These are phyloP conservation scores for Yamadazyma conglobata DNA, from an alignment of 1,139 yeast genomes.

Conservation along the genomic window DNA sequence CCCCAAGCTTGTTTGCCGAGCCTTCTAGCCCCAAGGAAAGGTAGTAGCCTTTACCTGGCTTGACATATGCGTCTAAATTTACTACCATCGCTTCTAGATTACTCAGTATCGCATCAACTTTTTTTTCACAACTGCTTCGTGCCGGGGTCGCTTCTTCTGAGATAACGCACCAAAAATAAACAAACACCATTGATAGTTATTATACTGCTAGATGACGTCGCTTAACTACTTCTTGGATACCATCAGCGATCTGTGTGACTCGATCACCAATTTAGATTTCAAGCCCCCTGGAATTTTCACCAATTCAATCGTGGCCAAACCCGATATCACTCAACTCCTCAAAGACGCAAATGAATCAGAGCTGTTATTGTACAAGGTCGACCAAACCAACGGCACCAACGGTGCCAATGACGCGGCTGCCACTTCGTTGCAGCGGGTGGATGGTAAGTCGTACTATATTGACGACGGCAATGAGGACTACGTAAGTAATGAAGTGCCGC, in stretches of 20 bases:
- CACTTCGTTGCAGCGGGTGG: slow-evolving; percentile 32
- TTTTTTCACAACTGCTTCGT: too few relatives aligned
- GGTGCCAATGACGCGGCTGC: slow-evolving; percentile 11
- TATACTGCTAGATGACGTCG: slow-evolving; percentile 22
- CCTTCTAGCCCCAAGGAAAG: slow-evolving; percentile 92
- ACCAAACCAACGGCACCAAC: slow-evolving; percentile 12
- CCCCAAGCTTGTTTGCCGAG: slow-evolving; percentile 93
- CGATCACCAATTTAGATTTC: slow-evolving; percentile 35
- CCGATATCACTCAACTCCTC: slow-evolving; percentile 55
- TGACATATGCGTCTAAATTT: slow-evolving; percentile 36
- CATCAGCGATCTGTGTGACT: slow-evolving; percentile 20
- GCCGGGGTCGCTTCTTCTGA: too few relatives aligned
- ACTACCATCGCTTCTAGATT: slow-evolving; percentile 23
- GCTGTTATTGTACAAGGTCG: slow-evolving; percentile 44
- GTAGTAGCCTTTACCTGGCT: slow-evolving; percentile 48
- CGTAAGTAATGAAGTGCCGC: slow-evolving; percentile 15
- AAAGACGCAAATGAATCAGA: slow-evolving; percentile 61
- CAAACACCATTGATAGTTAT: too few relatives aligned
- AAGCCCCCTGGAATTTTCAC: slow-evolving; percentile 60
- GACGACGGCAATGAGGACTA: slow-evolving; percentile 22
- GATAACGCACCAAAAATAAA: slow-evolving; percentile 2
- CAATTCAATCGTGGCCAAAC: slow-evolving; percentile 54
- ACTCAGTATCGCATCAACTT: too few relatives aligned
- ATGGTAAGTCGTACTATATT: slow-evolving; percentile 32
- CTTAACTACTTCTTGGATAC: slow-evolving; percentile 23